phyloP scores from a whole-genome alignment of 2,329 filamentous ascomycete species.

The Colletotrichum cereale region DNA sequence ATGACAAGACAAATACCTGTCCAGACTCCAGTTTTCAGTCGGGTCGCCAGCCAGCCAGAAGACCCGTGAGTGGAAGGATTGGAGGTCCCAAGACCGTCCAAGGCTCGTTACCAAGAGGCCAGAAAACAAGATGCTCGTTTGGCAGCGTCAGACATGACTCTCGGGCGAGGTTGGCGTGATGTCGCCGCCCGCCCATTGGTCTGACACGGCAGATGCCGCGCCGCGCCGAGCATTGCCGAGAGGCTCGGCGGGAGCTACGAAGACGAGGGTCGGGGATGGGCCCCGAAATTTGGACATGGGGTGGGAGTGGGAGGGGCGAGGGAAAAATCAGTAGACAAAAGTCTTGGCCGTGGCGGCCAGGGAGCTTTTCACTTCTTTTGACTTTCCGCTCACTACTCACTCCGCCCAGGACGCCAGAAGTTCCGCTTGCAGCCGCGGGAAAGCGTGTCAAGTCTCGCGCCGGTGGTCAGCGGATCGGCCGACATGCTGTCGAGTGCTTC shows the following conservation, averaged over 20 bases:
- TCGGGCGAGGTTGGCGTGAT: conserved; percentile 23
- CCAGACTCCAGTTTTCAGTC: neutral
- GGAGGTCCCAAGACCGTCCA: conserved; percentile 27
- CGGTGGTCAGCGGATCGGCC: neutral
- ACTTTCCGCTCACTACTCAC: conserved; percentile 10
- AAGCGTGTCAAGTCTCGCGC: conserved; percentile 4
- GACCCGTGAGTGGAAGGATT: conserved; percentile 13
- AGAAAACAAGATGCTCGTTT: conserved; percentile 7
- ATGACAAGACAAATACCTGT: neutral
- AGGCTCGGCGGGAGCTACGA: conserved; percentile 35
- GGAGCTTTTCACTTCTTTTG: neutral
- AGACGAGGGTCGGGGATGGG: conserved; percentile 24
- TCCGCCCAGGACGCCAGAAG: neutral
- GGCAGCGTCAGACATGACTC: conserved; percentile 34
- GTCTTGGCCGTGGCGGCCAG: conserved; percentile 26
- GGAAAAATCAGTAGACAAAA: conserved; percentile 12
- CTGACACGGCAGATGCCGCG: conserved; percentile 33
- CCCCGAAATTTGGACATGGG: conserved; percentile 25
- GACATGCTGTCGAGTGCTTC: neutral
- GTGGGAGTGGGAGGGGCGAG: neutral
- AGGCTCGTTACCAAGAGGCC: conserved; percentile 15
- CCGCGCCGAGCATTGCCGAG: conserved; percentile 40
- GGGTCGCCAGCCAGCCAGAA: conserved; percentile 9
- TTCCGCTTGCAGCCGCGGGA: conserved; percentile 19
- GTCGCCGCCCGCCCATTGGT: conserved; percentile 24